Evolutionary conservation across 495 filamentous ascomycete species (phyloP).

Genomic region (Trichoderma virens): DNA sequence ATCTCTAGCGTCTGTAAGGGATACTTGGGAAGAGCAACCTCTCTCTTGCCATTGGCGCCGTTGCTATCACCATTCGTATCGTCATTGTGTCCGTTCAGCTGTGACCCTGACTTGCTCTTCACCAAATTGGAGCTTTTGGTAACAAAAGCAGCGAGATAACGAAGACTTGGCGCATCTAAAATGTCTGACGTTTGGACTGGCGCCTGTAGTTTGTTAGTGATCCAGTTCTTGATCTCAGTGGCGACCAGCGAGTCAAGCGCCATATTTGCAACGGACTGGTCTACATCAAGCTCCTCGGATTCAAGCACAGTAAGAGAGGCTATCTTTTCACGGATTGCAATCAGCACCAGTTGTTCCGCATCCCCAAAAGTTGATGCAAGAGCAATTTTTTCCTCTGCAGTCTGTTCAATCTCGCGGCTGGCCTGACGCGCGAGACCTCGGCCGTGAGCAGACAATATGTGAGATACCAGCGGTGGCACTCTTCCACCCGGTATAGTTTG

Average conservation of each 20-base stretch:
- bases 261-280: slow-evolving; percentile 34
- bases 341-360: slow-evolving; percentile 24
- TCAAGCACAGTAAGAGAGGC: slow-evolving; percentile 40
- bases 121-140: slow-evolving; percentile 7
- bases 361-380: slow-evolving; percentile 22
- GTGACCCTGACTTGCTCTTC: not conserved
- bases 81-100: not conserved
- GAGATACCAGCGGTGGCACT: not conserved
- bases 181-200: slow-evolving; percentile 33
- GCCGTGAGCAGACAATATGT: not conserved
- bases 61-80: not conserved
- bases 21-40: not conserved
- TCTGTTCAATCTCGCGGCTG: slow-evolving; percentile 17
- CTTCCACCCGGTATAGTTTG: slow-evolving; percentile 19
- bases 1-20: not conserved
- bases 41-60: too few species aligned
- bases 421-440: slow-evolving; percentile 9
- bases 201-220: slow-evolving; percentile 45
- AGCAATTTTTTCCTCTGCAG: slow-evolving; percentile 20
- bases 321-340: slow-evolving; percentile 34
- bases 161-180: slow-evolving; percentile 11
- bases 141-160: slow-evolving; percentile 4
- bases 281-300: slow-evolving; percentile 39
- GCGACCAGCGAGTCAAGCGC: slow-evolving; percentile 58
- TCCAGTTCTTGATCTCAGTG: slow-evolving; percentile 58